These are phyloP conservation scores for Verticillium klebahnii DNA, from an alignment of 2,329 filamentous ascomycete species.

Conservation along the genomic window DNA sequence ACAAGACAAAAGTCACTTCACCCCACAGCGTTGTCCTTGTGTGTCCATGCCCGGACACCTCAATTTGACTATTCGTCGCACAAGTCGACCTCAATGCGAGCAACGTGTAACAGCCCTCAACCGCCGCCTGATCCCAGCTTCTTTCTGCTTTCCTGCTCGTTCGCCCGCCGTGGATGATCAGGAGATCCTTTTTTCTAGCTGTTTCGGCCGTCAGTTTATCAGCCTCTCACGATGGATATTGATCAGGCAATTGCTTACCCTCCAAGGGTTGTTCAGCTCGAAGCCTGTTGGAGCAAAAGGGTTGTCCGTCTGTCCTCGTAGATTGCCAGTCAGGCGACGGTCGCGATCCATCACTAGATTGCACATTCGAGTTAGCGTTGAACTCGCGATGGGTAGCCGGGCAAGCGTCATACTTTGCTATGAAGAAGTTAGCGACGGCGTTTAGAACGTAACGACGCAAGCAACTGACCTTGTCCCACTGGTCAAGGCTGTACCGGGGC, in stretches of 20 bases:
- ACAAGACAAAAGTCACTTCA: too few species aligned
- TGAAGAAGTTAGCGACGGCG: slow-evolving; percentile 23
- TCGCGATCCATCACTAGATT: slow-evolving; percentile 61
- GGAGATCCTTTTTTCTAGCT: slow-evolving; percentile 51
- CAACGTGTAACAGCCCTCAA: too few species aligned
- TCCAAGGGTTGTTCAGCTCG: slow-evolving; percentile 61
- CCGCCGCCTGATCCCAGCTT: not conserved
- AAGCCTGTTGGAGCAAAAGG: slow-evolving; percentile 53
- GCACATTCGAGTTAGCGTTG: not conserved
- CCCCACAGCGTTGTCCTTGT: too few species aligned
- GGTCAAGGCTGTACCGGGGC: slow-evolving; percentile 54
- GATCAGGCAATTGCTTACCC: slow-evolving; percentile 35
- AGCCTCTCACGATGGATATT: not conserved
- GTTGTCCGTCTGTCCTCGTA: slow-evolving; percentile 54
- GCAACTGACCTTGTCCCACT: slow-evolving; percentile 55
- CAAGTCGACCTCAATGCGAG: too few species aligned
- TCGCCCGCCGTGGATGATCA: slow-evolving; percentile 21
- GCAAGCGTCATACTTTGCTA: slow-evolving; percentile 47
- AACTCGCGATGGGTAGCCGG: slow-evolving; percentile 5
- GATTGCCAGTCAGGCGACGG: slow-evolving; percentile 52
- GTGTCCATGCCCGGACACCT: too few species aligned
- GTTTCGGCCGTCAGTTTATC: slow-evolving; percentile 10
- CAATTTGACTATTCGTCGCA: too few species aligned
- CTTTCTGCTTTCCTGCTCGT: not conserved
- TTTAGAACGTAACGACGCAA: not conserved